These are phyloP conservation scores for Beauveria rudraprayagi DNA, from an alignment of 2,329 filamentous ascomycete species.

Conservation along the genomic window DNA sequence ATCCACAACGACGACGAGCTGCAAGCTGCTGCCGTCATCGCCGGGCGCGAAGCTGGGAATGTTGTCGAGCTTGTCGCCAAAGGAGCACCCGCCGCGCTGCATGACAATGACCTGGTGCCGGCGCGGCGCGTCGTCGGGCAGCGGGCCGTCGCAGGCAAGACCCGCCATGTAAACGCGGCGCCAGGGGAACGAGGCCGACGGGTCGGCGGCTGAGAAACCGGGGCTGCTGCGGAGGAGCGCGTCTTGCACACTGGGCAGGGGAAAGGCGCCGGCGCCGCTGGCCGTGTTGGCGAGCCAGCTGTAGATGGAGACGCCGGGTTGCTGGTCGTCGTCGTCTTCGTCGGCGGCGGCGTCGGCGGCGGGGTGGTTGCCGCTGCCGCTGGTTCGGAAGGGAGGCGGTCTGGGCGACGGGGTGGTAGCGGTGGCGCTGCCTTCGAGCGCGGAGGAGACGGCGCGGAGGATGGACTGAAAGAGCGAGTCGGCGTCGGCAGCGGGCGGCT, in stretches of 20 bases:
- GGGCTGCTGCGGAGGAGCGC: conserved; percentile 37
- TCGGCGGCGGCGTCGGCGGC: conserved; percentile 15
- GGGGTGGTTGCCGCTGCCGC: conserved; percentile 17
- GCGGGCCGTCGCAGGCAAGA: conserved; percentile 54
- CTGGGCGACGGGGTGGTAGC: not conserved
- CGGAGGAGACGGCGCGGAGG: conserved; percentile 38
- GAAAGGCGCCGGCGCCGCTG: conserved; percentile 52
- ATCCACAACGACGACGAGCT: conserved; percentile 71
- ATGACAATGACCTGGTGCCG: conserved; percentile 73
- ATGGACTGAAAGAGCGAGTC: conserved; percentile 36
- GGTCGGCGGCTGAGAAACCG: conserved; percentile 31
- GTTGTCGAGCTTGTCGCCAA: conserved; percentile 72
- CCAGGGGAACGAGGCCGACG: conserved; percentile 52
- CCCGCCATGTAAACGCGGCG: conserved; percentile 62
- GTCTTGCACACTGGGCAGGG: conserved; percentile 58
- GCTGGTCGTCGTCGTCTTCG: conserved; percentile 17
- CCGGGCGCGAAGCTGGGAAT: conserved; percentile 62
- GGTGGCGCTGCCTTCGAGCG: conserved; percentile 22
- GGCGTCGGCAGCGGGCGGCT: conserved; percentile 13
- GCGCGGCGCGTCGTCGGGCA: conserved; percentile 43
- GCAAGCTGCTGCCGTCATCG: conserved; percentile 36
- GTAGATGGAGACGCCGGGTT: conserved; percentile 30
- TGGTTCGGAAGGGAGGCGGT: conserved; percentile 15
- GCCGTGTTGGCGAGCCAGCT: conserved; percentile 47
- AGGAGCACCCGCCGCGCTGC: conserved; percentile 74